Conservation (phyloP, 495 filamentous ascomycete species). For the Xylaria grammica region DNA sequence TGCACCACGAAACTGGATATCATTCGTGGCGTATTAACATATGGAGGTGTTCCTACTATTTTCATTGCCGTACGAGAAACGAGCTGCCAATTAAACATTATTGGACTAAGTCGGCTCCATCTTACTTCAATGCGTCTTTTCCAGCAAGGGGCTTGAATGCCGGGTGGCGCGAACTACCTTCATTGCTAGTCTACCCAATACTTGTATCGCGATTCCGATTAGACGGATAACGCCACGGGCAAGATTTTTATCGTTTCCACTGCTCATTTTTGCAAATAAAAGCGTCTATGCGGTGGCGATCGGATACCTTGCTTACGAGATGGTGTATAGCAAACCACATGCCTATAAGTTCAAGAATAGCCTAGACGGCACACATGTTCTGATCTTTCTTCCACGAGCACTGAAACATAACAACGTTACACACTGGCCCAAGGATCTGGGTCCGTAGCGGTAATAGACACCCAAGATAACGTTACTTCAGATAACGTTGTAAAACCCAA, state of each 20-base stretch:
- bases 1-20: not conserved
- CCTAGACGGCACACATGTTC: not conserved
- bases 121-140: constrained; percentile 2
- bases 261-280: not conserved
- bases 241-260: not conserved
- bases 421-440: not conserved
- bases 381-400: not conserved
- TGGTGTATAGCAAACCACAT: not conserved
- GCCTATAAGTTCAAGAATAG: not conserved
- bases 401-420: not conserved
- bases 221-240: not conserved
- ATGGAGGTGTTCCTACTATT: not conserved
- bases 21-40: not conserved
- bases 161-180: not conserved
- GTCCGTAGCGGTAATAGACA: not conserved
- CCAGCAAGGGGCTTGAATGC: not conserved
- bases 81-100: not conserved
- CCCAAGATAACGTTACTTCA: no score
- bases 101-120: not conserved
- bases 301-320: not conserved
- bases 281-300: not conserved
- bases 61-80: not conserved
- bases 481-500: not conserved
- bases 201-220: not conserved
- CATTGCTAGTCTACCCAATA: not conserved